These are phyloP conservation scores for Neonothopanus nambi DNA, from an alignment of 1,284 basidiomycete genomes.

Conservation along the genomic window DNA sequence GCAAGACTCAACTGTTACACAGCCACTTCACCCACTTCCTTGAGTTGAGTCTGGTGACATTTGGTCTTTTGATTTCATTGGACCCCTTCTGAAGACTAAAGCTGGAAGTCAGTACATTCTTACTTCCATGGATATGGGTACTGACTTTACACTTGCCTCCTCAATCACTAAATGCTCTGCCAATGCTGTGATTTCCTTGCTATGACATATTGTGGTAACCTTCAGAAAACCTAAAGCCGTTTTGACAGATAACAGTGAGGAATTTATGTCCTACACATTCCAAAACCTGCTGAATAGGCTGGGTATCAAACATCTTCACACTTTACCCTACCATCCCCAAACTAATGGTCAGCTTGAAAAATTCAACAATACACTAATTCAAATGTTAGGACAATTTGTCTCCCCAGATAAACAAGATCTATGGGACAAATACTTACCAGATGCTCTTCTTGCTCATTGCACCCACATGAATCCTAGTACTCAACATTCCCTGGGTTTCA, in stretches of 20 bases:
- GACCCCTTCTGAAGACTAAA: conserved; percentile 5
- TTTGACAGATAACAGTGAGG: conserved; percentile 13
- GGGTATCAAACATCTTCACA: conserved; percentile 13
- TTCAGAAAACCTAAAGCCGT: conserved; percentile 5
- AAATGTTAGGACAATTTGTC: conserved; percentile 3
- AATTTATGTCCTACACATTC: conserved; percentile 10
- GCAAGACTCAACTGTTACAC: neutral
- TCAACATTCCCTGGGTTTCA: neutral
- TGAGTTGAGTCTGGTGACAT: conserved; percentile 2
- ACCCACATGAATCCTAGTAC: conserved; percentile 6
- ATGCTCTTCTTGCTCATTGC: conserved; percentile 12
- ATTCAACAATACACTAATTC: conserved; percentile 7
- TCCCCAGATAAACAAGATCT: conserved; percentile 1
- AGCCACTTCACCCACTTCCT: conserved; percentile 7
- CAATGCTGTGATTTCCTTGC: neutral
- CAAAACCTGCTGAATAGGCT: conserved; percentile 8
- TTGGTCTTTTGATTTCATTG: conserved; percentile 7
- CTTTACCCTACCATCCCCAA: conserved; percentile 10
- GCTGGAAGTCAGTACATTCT: conserved; percentile 3
- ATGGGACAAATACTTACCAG: conserved; percentile 15
- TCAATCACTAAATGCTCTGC: neutral
- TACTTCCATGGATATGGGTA: conserved; percentile 4
- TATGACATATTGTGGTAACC: neutral
- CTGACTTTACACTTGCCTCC: conserved; percentile 2
- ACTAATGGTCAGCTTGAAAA: conserved; percentile 12